Percentiles rank a stretch among this genome's conserved stretches.
Evolutionary conservation across 768 basidiomycete genomes (phyloP).

Genomic region (Antrodiella citrinella): DNA sequence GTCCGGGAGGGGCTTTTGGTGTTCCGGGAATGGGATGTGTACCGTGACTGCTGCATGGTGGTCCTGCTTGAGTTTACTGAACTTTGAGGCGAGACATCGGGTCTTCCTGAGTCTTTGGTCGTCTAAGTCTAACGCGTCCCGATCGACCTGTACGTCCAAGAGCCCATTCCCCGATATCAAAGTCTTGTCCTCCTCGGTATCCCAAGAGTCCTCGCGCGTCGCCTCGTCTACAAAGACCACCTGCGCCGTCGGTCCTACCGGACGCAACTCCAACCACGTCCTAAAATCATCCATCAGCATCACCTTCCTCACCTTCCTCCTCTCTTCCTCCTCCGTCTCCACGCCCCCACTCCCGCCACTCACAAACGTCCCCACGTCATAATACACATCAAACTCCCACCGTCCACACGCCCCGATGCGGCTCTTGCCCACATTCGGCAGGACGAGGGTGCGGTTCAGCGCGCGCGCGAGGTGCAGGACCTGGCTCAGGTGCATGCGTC

Average conservation of each 20-base stretch:
- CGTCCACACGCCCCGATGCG: constrained; percentile 44
- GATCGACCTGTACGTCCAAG: constrained; percentile 3
- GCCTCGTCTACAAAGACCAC: constrained; percentile 27
- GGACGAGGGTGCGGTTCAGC: constrained; percentile 49
- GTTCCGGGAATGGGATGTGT: constrained; percentile 5
- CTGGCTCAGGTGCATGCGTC: constrained; percentile 46
- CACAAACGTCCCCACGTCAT: constrained; percentile 26
- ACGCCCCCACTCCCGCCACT: not conserved
- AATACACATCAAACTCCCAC: constrained; percentile 44
- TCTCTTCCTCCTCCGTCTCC: constrained; percentile 3
- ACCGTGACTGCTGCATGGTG: constrained; percentile 6
- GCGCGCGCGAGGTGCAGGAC: constrained; percentile 38
- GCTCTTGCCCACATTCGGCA: constrained; percentile 53
- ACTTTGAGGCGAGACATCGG: constrained; percentile 11
- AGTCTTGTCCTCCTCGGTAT: constrained; percentile 13
- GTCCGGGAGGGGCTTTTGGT: constrained; percentile 14
- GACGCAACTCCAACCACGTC: constrained; percentile 27
- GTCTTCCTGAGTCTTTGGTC: constrained; percentile 7
- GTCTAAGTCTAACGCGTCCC: not conserved
- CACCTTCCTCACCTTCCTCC: constrained; percentile 9
- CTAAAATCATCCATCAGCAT: constrained; percentile 31
- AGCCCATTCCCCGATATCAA: constrained; percentile 4
- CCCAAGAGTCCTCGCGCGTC: constrained; percentile 12
- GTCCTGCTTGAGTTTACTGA: constrained; percentile 9
- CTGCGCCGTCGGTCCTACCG: constrained; percentile 25